Evolutionary conservation across 2,329 filamentous ascomycete genomes (phyloP).

Genomic region (Monilinia fructicola): DNA sequence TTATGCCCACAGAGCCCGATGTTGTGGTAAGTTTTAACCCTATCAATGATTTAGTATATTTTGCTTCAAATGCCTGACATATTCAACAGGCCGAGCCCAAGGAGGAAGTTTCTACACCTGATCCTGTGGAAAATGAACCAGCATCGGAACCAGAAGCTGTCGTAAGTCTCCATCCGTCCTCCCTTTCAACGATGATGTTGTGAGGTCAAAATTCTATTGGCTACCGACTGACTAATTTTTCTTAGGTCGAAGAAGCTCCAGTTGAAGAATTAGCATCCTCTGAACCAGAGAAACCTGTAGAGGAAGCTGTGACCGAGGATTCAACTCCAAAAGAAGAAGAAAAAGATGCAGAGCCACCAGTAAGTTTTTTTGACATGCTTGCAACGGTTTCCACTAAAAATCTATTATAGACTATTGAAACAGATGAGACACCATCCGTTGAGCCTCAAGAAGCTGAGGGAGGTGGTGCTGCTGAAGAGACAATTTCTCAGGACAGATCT

Average conservation of each 20-base stretch:
- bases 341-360: not conserved
- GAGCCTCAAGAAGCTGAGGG: not conserved
- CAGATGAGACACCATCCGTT: not conserved
- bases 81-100: not conserved
- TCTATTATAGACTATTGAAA: not conserved
- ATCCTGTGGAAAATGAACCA: not conserved
- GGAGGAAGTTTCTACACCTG: too few relatives aligned
- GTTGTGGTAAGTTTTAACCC: not conserved
- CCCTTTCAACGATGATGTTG: too few relatives aligned
- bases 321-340: not conserved
- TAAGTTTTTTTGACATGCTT: not conserved
- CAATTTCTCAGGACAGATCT: not conserved
- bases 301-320: not conserved
- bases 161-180: not conserved
- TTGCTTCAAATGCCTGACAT: not conserved
- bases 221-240: not conserved
- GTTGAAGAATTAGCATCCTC: not conserved
- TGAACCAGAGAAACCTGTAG: not conserved
- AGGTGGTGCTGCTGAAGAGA: not conserved
- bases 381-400: not conserved
- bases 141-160: not conserved
- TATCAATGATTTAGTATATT: not conserved
- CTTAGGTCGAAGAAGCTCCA: not conserved
- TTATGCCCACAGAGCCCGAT: not conserved
- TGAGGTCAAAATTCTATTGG: not conserved